Percentiles rank a stretch among this genome's conserved stretches.
Conservation (phyloP, 352 stramenopile species). For the Globisporangium spiculum region DNA sequence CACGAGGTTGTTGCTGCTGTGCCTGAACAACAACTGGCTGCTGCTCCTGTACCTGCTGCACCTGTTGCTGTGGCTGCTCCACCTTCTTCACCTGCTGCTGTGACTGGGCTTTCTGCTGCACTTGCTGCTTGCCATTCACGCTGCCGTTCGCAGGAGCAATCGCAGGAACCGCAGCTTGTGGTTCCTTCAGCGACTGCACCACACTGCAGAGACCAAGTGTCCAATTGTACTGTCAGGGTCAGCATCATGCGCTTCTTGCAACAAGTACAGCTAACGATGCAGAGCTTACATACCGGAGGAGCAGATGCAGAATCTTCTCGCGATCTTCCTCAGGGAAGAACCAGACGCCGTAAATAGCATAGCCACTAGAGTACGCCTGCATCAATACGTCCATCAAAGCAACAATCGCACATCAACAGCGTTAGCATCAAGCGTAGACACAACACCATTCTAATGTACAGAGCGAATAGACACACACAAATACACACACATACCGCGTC, state of each 20-base stretch:
- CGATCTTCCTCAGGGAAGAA: slow-evolving; percentile 87
- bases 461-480: neutral
- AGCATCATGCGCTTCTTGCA: neutral
- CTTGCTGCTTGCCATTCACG: slow-evolving; percentile 19
- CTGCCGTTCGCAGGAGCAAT: slow-evolving; percentile 18
- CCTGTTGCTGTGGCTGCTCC: slow-evolving; percentile 14
- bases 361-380: slow-evolving; percentile 50
- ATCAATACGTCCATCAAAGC: neutral
- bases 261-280: neutral
- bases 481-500: slow-evolving; percentile 32
- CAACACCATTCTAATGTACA: neutral
- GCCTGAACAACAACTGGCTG: slow-evolving; percentile 18
- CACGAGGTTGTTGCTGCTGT: slow-evolving; percentile 30
- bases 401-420: neutral
- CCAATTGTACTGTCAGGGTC: neutral
- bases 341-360: slow-evolving; percentile 85
- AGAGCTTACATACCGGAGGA: slow-evolving; percentile 46
- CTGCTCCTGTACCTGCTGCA: slow-evolving; percentile 37
- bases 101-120: slow-evolving; percentile 21
- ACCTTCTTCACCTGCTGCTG: slow-evolving; percentile 27
- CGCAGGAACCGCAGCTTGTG: slow-evolving; percentile 20
- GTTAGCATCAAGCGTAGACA: neutral
- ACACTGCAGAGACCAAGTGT: slow-evolving; percentile 33
- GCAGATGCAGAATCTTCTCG: slow-evolving; percentile 70
- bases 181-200: slow-evolving; percentile 57